Base-by-base conservation (phyloP, 176 grass and related monocot genomes). In the Cymbopogon citratus region DNA sequence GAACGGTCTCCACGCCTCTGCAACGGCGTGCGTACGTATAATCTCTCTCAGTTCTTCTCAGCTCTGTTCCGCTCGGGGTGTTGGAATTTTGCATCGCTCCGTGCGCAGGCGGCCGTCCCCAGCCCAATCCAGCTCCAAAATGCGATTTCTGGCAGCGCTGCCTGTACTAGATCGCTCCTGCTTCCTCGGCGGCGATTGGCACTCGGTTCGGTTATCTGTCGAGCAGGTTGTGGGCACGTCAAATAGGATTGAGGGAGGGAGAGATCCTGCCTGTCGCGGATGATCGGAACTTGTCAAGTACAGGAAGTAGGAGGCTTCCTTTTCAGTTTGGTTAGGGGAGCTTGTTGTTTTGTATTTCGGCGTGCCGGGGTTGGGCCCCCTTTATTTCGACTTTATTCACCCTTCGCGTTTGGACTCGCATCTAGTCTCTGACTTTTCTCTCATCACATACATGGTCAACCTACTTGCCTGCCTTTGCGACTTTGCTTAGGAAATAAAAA, bases 381-480 rank as follows among this genome's bases (percentile, higher is more conserved):
- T 43, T 48, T 38, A 7, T 44, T 73, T 31, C n/a, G 14, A 16
- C 38, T 81, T 26, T 40, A 40, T 71, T 35, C 39, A 71, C 51
- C 67, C 52, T 35, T 13, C 25, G 45, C 19, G 19, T 65, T 79
- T 83, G 65, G 65, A 51, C 41, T 74, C 27, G 6, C n/a, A 44
- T 63, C 40, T 63, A 24, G 16, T 5, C 34, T 78, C 44, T n/a
- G 57, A 73, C 65, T 77, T 5, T 61, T 76, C 18, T 41, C 63
- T 60, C 63, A 68, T 75, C 76, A 19, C 63, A 76, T 33, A 63
- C 71, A 29, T 39, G 75, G 81, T 86, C 38, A 67, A 25, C 36
- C 1, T 72, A 41, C 77, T 71, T 65, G 27, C 71, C 33, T 65
- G 27, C 71, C 33, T 48, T 28, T 41, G 19, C 3, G 34, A 65